These are phyloP conservation scores for Cytidiella melzeri DNA, from an alignment of 768 basidiomycete genomes.

Conservation along the genomic window DNA sequence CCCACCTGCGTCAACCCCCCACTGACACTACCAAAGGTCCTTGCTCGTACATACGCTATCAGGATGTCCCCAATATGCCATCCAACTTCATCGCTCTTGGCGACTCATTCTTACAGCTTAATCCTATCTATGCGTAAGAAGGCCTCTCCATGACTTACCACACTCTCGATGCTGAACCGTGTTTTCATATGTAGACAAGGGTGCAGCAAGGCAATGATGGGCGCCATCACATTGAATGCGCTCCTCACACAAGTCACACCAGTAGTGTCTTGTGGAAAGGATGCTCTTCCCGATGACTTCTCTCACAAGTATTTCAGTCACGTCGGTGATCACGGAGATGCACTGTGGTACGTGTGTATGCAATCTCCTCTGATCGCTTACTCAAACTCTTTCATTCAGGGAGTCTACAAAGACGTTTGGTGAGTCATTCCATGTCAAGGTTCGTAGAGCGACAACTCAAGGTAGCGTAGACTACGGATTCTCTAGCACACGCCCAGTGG, in stretches of 20 bases:
- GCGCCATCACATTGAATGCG: slow-evolving; percentile 9
- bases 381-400: slow-evolving; percentile 1
- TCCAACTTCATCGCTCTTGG: slow-evolving; percentile 10
- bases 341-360: slow-evolving; percentile 6
- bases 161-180: neutral
- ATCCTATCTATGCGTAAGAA: slow-evolving; percentile 12
- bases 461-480: slow-evolving; percentile 11
- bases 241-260: slow-evolving; percentile 4
- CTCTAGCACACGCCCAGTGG: slow-evolving; percentile 9
- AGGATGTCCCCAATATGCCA: slow-evolving; percentile 6
- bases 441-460: neutral
- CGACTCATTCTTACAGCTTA: slow-evolving; percentile 10
- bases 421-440: neutral
- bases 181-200: slow-evolving; percentile 5
- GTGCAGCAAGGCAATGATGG: slow-evolving; percentile 15
- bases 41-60: slow-evolving; percentile 13
- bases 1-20: neutral
- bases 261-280: neutral
- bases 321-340: slow-evolving; percentile 10
- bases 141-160: no score
- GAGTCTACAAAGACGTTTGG: slow-evolving; percentile 14
- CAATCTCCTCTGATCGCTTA: neutral
- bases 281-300: slow-evolving; percentile 5
- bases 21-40: neutral
- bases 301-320: slow-evolving; percentile 4